Evolutionary conservation across 257 asterid genomes (phyloP).

Genomic region (Rauvolfia tetraphylla): DNA sequence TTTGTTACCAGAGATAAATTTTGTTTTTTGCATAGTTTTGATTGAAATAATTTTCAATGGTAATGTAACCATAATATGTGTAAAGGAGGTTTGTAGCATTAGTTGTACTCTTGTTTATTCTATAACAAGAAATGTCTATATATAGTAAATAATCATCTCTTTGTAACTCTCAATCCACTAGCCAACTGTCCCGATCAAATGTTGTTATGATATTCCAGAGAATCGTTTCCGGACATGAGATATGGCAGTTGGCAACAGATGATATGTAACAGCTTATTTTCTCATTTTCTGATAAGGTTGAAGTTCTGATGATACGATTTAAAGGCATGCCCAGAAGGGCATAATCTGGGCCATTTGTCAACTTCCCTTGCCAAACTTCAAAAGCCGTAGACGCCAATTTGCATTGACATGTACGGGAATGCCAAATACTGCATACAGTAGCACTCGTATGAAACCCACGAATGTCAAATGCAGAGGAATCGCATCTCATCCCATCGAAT

Average conservation of each 20-base stretch:
- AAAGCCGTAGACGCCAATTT: not conserved
- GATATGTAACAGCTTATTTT: not conserved
- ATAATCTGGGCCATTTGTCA: not conserved
- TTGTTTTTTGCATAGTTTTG: no score
- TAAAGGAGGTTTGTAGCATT: no score
- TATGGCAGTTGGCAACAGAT: not conserved
- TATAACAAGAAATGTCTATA: no score
- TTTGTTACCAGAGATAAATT: no score
- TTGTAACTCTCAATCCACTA: not conserved
- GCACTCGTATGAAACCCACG: not conserved
- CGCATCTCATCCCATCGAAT: not conserved
- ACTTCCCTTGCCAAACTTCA: not conserved
- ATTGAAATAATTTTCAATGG: no score
- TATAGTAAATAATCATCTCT: no score
- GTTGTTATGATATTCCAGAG: not conserved
- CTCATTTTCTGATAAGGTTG: not conserved
- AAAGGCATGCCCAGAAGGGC: not conserved
- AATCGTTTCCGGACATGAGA: not conserved
- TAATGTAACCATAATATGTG: no score
- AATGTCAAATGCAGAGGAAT: conserved; percentile 8
- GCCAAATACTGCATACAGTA: not conserved
- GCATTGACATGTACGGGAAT: not conserved
- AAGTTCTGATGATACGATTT: not conserved
- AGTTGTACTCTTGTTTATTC: no score
- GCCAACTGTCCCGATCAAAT: not conserved